phyloP scores from a whole-genome alignment of 768 basidiomycete species.

The Mrakia gelida region DNA sequence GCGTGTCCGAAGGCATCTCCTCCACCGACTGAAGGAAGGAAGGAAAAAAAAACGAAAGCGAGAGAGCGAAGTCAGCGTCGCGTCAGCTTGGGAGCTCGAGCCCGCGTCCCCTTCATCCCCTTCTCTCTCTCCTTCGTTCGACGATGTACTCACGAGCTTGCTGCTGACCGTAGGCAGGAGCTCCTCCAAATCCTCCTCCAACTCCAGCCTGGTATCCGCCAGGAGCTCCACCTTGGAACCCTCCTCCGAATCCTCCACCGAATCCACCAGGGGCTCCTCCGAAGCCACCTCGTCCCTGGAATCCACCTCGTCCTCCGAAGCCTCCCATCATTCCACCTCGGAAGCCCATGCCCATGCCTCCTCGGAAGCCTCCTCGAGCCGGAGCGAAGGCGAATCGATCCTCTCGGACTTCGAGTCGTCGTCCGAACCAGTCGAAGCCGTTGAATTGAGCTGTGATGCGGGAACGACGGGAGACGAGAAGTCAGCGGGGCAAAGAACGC shows the following conservation, averaged over 20 bases:
- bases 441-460: conserved; percentile 76
- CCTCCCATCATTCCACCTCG: conserved; percentile 27
- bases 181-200: conserved; percentile 42
- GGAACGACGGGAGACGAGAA: neutral
- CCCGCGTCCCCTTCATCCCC: neutral
- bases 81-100: neutral
- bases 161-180: conserved; percentile 43
- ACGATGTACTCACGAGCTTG: neutral
- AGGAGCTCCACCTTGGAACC: conserved; percentile 49
- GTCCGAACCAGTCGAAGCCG: conserved; percentile 96
- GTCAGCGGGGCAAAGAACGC: neutral
- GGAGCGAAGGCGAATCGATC: conserved; percentile 41
- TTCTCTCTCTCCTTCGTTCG: neutral
- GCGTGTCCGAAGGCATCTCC: conserved; percentile 90
- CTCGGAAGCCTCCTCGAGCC: conserved; percentile 32
- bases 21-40: conserved; percentile 8
- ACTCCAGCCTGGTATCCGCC: conserved; percentile 48
- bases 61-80: neutral
- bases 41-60: neutral
- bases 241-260: conserved; percentile 51
- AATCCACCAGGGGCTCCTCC: conserved; percentile 40
- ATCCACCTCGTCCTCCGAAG: conserved; percentile 12
- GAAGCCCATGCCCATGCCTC: conserved; percentile 46
- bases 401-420: conserved; percentile 91
- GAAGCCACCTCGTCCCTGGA: conserved; percentile 53